phyloP scores from a whole-genome alignment of 495 filamentous ascomycete species.

The Bacidia gigantensis region DNA sequence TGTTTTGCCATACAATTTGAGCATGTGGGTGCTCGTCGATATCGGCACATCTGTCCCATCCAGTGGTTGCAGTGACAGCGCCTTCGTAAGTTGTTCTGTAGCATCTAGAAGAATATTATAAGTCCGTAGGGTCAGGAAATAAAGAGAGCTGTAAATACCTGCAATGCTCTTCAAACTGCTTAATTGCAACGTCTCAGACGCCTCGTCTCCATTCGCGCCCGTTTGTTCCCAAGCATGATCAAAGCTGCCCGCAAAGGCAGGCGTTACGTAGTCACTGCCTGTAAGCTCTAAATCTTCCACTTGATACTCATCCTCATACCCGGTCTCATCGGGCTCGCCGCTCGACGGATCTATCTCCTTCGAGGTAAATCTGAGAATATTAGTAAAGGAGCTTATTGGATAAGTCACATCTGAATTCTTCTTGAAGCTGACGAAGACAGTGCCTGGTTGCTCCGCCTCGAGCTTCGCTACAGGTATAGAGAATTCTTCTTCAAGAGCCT shows the following conservation, averaged over 20 bases:
- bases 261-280: conserved; percentile 87
- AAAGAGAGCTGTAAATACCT: conserved; percentile 40
- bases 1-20: conserved; percentile 94
- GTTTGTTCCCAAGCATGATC: conserved; percentile 96
- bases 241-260: conserved; percentile 87
- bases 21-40: conserved; percentile 76
- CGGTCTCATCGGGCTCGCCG: conserved; percentile 75
- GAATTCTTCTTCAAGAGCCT: conserved; percentile 74
- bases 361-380: conserved; percentile 89
- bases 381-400: conserved; percentile 69
- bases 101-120: conserved; percentile 52
- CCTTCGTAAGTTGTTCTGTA: conserved; percentile 75
- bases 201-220: conserved; percentile 74
- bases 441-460: conserved; percentile 67
- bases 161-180: conserved; percentile 82
- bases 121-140: conserved; percentile 17
- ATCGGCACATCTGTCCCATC: conserved; percentile 86
- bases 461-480: conserved; percentile 80
- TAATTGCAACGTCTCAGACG: conserved; percentile 82
- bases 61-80: conserved; percentile 81
- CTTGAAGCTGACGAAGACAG: conserved; percentile 90
- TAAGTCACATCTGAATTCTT: conserved; percentile 51
- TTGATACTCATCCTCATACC: conserved; percentile 96
- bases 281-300: conserved; percentile 85
- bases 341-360: conserved; percentile 97